These are phyloP conservation scores for Akanthomyces lecanii DNA, from an alignment of 2,329 filamentous ascomycete species.

Conservation along the genomic window DNA sequence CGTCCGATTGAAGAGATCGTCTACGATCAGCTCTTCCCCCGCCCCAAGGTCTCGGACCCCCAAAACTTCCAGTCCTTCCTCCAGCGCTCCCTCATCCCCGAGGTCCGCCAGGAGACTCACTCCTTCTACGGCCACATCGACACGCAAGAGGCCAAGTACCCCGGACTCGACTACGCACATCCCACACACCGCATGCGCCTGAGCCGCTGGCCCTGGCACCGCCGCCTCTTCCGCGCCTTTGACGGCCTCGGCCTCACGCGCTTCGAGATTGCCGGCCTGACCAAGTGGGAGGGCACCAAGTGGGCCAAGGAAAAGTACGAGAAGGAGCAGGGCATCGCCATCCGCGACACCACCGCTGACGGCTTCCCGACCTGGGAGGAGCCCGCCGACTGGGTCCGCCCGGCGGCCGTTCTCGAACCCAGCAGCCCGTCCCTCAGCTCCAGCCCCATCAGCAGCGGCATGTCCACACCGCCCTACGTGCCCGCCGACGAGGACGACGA, in stretches of 20 bases:
- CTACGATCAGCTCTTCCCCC: constrained; percentile 69
- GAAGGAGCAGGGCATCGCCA: constrained; percentile 65
- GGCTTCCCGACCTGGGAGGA: constrained; percentile 61
- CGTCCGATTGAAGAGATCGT: constrained; percentile 67
- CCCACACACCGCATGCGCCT: constrained; percentile 72
- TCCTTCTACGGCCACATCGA: constrained; percentile 76
- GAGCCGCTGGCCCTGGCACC: constrained; percentile 71
- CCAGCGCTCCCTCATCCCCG: constrained; percentile 66
- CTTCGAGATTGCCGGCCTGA: constrained; percentile 65
- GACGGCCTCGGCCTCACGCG: constrained; percentile 64
- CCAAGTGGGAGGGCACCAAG: constrained; percentile 78
- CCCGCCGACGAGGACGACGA: constrained; percentile 26
- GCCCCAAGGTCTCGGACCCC: constrained; percentile 63
- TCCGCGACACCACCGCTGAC: constrained; percentile 67
- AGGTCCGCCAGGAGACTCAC: constrained; percentile 74
- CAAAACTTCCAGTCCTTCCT: constrained; percentile 67
- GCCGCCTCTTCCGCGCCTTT: constrained; percentile 71
- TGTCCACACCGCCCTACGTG: constrained; percentile 10
- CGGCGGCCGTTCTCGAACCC: neutral
- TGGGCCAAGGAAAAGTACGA: constrained; percentile 81
- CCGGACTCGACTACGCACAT: constrained; percentile 73
- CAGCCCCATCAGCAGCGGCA: constrained; percentile 12
- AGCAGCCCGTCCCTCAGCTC: constrained; percentile 1
- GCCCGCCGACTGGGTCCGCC: constrained; percentile 33
- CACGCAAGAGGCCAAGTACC: constrained; percentile 76